Evolutionary conservation across 2,329 filamentous ascomycete species (phyloP).

Genomic region (Fusarium compactum): DNA sequence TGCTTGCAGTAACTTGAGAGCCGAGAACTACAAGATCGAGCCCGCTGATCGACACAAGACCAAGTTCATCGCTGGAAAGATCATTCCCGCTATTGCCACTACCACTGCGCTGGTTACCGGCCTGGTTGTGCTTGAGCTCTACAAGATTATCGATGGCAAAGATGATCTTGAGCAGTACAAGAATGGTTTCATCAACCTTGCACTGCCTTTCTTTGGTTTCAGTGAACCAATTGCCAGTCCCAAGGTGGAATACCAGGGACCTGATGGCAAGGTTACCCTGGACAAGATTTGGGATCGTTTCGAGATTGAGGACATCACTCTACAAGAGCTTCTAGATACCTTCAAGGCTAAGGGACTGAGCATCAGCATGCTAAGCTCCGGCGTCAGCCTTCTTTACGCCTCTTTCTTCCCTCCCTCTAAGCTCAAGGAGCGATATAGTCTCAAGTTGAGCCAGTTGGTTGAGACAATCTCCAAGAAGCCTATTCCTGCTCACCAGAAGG

Average conservation of each 20-base stretch:
- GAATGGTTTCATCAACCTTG: conserved; percentile 97
- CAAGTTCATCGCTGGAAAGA: conserved; percentile 99
- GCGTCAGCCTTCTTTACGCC: conserved; percentile 93
- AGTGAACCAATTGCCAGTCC: conserved; percentile 95
- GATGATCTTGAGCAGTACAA: conserved; percentile 98
- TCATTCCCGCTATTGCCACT: conserved; percentile 97
- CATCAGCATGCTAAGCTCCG: conserved; percentile 96
- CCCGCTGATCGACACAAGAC: conserved; percentile 95
- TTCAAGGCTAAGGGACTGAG: conserved; percentile 85
- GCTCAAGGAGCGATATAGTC: conserved; percentile 81
- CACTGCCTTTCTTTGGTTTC: conserved; percentile 97
- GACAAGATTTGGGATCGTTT: conserved; percentile 99
- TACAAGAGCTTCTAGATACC: conserved; percentile 83
- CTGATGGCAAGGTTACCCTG: conserved; percentile 81
- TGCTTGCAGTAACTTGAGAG: conserved; percentile 93
- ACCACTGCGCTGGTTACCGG: conserved; percentile 96
- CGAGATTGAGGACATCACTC: conserved; percentile 86
- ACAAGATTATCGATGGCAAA: conserved; percentile 97
- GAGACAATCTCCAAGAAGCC: conserved; percentile 92
- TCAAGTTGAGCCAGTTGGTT: conserved; percentile 91
- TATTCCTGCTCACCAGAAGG: conserved; percentile 91
- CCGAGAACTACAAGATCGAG: conserved; percentile 97
- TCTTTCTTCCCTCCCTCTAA: conserved; percentile 86
- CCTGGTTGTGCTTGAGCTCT: conserved; percentile 90
- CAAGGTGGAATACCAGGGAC: conserved; percentile 89